Evolutionary conservation across 2,329 filamentous ascomycete genomes (phyloP), one percentile per base, ranked within the genome.

Genomic region (Ramichloridium luteum): DNA sequence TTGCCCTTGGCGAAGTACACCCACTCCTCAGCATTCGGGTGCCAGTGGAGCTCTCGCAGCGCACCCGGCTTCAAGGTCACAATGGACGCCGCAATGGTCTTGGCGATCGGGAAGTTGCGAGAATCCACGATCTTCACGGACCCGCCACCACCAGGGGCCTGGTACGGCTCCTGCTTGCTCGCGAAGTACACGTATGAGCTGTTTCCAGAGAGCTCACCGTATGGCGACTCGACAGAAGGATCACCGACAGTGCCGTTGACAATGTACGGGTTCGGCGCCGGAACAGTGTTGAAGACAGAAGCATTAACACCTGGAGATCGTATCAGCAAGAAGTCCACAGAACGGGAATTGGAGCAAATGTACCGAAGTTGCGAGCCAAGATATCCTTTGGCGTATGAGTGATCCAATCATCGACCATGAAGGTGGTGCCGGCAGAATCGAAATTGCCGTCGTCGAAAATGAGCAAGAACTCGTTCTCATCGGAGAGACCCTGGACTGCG

Each of bases 41-140:
- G 74, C 77, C 76, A 80, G 46, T 80, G 75, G 16, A 80, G 57
- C 55, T 80, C 76, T 16, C 77, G 59, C 25, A 81, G 53, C 1
- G 65, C 75, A 23, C 66, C 66, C 0, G 77, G 77, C 55, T 77
- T 65, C 6, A 81, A 60, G 0, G 67, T 69, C 1, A 81, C 72
- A 37, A 77, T 66, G 0, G 73, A 70, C 0, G 75, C 71, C 1
- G 76, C 75, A 30, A 81, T 70, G 0, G 75, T 80, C 43, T 68
- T 77, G 17, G 70, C 64, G 14, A 73, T 65, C 0, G 76, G 76
- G 46, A 80, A 81, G 36, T 76, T 80, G 20, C 65, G 71, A 2
- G 70, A 74, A 47, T 81, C 42, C 74, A 41, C 37, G 25, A 79
- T 71, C 49, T 76, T 65, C 40, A 80, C 65, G 4, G 63, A 67